A percentile compares a stretch with the other conserved stretches of the same genome.
These are phyloP conservation scores for Lepiota brunneoincarnata DNA, from an alignment of 768 basidiomycete species.

Conservation along the genomic window DNA sequence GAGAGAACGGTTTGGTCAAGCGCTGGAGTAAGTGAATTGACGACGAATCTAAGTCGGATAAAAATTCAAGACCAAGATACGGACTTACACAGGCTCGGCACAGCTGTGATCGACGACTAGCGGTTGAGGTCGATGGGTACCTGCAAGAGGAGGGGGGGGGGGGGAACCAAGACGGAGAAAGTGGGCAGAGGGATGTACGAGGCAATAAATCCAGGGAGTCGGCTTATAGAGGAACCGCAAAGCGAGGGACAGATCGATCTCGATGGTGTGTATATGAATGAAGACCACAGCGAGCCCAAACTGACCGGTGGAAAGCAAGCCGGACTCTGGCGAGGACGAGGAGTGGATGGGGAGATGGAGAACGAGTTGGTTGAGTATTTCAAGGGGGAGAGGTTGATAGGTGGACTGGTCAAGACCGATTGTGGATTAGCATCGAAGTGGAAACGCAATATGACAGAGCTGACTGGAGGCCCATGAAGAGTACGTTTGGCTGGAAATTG, in stretches of 20 bases:
- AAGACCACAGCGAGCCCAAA: not conserved
- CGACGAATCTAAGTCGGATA: slow-evolving; percentile 6
- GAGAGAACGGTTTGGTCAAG: not conserved
- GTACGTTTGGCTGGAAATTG: slow-evolving; percentile 1
- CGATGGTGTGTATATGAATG: slow-evolving; percentile 1
- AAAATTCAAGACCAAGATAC: slow-evolving; percentile 1
- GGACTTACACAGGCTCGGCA: not conserved
- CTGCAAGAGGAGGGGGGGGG: not conserved
- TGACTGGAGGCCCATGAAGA: slow-evolving; percentile 6
- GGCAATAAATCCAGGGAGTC: not conserved
- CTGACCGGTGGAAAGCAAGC: slow-evolving; percentile 1
- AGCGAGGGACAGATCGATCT: slow-evolving; percentile 1
- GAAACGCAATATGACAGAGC: slow-evolving; percentile 3
- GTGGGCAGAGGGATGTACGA: not conserved
- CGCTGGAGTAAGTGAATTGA: not conserved
- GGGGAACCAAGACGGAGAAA: not conserved
- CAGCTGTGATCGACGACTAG: slow-evolving; percentile 9
- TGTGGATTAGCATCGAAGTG: slow-evolving; percentile 10
- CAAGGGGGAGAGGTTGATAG: not conserved
- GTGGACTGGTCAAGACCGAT: slow-evolving; percentile 1
- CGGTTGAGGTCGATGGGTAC: not conserved
- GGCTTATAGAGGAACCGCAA: slow-evolving; percentile 3
- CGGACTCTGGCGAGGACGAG: not conserved
- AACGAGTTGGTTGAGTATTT: not conserved
- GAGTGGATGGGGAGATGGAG: not conserved